These are phyloP conservation scores for Globisporangium solare DNA, from an alignment of 352 stramenopile species.

Conservation along the genomic window DNA sequence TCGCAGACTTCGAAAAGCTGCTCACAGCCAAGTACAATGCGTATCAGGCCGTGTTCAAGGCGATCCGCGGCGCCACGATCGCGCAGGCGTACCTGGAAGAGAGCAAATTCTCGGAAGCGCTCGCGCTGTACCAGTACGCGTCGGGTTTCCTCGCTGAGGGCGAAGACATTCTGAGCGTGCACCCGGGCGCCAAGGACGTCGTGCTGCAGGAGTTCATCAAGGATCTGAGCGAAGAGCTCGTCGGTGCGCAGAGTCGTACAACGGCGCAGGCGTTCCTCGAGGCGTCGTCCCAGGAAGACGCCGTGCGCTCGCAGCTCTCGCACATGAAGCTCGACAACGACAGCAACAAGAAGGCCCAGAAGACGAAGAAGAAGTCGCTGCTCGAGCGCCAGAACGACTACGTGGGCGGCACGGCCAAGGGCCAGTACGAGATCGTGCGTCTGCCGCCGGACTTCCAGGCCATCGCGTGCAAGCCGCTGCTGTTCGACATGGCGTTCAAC, in stretches of 20 bases:
- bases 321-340: constrained; percentile 37
- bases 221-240: constrained; percentile 53
- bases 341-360: constrained; percentile 16
- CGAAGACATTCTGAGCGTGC: constrained; percentile 47
- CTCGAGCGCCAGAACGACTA: constrained; percentile 58
- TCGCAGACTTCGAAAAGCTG: constrained; percentile 49
- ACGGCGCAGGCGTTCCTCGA: constrained; percentile 72
- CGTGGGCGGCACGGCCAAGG: constrained; percentile 37
- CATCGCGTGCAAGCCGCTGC: constrained; percentile 69
- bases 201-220: constrained; percentile 62
- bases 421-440: constrained; percentile 58
- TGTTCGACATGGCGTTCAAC: constrained; percentile 82
- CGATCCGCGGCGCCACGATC: constrained; percentile 53
- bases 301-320: constrained; percentile 60
- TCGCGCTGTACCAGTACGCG: constrained; percentile 72
- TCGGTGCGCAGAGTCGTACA: constrained; percentile 57
- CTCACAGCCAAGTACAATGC: constrained; percentile 54
- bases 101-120: constrained; percentile 62
- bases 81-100: constrained; percentile 63
- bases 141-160: constrained; percentile 52
- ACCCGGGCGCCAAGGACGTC: constrained; percentile 58
- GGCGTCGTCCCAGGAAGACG: constrained; percentile 44
- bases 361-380: constrained; percentile 28
- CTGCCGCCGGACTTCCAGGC: constrained; percentile 61
- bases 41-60: constrained; percentile 67